Evolutionary conservation across 2,329 filamentous ascomycete genomes (phyloP), one percentile per base, ranked within the genome.

Genomic region (Aspergillus viridinutans): DNA sequence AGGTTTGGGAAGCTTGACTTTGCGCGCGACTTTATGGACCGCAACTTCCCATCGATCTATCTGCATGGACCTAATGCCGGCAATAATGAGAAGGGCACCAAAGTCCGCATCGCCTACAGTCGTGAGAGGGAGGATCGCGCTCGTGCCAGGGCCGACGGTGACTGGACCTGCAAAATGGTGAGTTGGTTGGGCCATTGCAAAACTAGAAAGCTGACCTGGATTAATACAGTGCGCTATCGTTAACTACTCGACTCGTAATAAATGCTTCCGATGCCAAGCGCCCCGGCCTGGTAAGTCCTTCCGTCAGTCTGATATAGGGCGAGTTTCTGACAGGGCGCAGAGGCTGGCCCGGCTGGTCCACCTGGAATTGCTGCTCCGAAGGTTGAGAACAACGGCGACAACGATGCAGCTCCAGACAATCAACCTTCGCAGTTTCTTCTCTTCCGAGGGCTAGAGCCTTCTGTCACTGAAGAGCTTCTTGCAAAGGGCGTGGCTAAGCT

Each of bases 351-450:
- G 14, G 52, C 73, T 60, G 65, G 68, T 55, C 70, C 72, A 20
- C 73, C 72, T 47, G 69, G 69, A 9, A 73, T 73, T 53, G 70
- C 76, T 54, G 65, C 74, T 48, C 74, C 72, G 20, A 79, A 75
- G 49, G 75, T 78, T 38, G 72, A 73, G 9, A 83, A 83, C 38
- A 78, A 76, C 54, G 81, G 81, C 25, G 81, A 83, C 57, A 83
- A 81, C 60, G 81, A 83, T 69, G 79, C 75, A 2, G 79, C 80
- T 1, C 76, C 80, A 4, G 79, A 84, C 53, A 78, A 75, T 23
- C 86, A 81, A 0, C 83, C 87, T 1, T 91, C 89, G 1, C 90
- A 92, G 63, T 91, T 92, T 62, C 76, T 94, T 21, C 83, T 94
- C 4, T 79, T 94, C 25, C 85, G 89, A 58, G 87, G 87, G 7